Evolutionary conservation across 1,139 yeast species (phyloP), one percentile per base, ranked within the genome.

Genomic region (Eremothecium cymbalariae): DNA sequence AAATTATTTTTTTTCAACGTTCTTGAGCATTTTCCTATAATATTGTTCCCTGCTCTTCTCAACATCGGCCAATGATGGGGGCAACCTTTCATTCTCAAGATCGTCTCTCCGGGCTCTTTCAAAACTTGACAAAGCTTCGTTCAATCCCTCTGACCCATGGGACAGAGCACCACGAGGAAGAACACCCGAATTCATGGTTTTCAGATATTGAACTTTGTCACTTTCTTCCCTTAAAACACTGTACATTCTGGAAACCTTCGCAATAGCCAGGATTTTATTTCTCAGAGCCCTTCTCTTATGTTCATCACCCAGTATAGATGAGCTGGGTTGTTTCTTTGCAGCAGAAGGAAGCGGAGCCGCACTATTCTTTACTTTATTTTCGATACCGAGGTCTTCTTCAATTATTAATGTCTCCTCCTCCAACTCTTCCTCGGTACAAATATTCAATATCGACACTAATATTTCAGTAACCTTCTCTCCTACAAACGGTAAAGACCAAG

Each of bases 401-500:
- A 54, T 46, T 3, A 53, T 25, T n/a, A 56, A 56, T 5, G 56
- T 51, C 6, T 49, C 55, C 33, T 80, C 90, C 40, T 79, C 93
- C 42, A 90, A 68, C 59, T 90, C 98, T 54, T 90, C 96, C 53
- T 86, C 94, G 1, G 96, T 83, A 63, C 98, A 90, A 38, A 90
- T 85, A 59, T 88, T 88, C 55, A 90, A 70, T 31, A 90, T 83
- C 2, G 94, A 76, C 21, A 86, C 85, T 55, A 90, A 70, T 83
- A 90, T 88, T 55, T 90, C 97, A 12, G 95, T 84, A 40, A 88
- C 80, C 48, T 86, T 75, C 62, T 90, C 96, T n/a, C 97, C 97
- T 25, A 90, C 97, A 66, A 90, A 90, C 6, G 98, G 98, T 41
- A 90, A 66, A 3, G 95, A 84, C 98, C 98, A 90, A 4, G 95